Evolutionary conservation across 192 early-diverging fungal species (phyloP), one percentile per base, ranked within the genome.

Genomic region (Backusella tarrabulga): DNA sequence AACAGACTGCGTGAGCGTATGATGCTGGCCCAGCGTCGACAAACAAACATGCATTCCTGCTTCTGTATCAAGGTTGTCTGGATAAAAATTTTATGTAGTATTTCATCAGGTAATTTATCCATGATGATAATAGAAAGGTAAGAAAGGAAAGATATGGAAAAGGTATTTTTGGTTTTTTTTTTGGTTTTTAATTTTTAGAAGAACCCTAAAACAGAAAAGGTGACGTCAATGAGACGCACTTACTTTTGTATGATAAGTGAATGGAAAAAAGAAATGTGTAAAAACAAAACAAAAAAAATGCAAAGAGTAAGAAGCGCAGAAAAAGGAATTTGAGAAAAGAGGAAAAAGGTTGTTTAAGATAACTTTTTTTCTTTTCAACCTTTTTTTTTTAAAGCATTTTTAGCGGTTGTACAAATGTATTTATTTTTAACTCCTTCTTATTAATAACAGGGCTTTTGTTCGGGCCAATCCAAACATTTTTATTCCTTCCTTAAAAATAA

Each of bases 41-140:
- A 63, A 63, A 63, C 56, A 63, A 63, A 29, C 23, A 63, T 63
- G 56, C 56, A 63, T 63, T 63, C 56, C 26, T 63, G 56, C 26
- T 63, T 63, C 12, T 63, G 56, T 23, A 63, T 63, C 26, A 63
- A 29, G 23, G 56, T 26, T 29, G 26, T 63, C 29, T 63, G 56
- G 56, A 29, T 63, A 63, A 63, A 63, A 63, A 63, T 63, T 63
- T 63, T 63, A 1, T 63, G 56, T 63, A 63, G 23, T 8, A 63
- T 63, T 29, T 63, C 56, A 29, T 63, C 56, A 23, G 56, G 56
- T 29, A 63, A 63, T 29, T 29, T 26, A 29, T 63, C 56, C 56
- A 60, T 60, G 21, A 0, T 26, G 32, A 11, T 60, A 29, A 60
- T 11, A 26, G 11, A 60, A 56, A 56, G 5, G 23, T 9, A 26